Base-by-base conservation (phyloP, 192 early-diverging fungal genomes). In the Backusella westeae region DNA sequence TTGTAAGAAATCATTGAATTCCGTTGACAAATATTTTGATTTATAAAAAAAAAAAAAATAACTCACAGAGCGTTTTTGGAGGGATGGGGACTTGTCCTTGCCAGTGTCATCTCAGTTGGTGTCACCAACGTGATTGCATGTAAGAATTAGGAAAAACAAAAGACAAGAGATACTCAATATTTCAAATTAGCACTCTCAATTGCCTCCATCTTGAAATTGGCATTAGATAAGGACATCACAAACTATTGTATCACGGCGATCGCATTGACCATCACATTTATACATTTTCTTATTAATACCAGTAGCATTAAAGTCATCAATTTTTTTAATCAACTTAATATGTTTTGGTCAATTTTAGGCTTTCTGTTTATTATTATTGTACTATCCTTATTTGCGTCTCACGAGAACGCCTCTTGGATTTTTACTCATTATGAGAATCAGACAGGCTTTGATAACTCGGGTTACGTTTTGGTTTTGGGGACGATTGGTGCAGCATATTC, bases 341-440 rank as follows among this genome's bases (percentile, higher is more conserved):
- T 81, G 10, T 81, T 76, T 59, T 81, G 80, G 80, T 75, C 80
- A 0, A 67, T 67, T 39, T 23, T 69, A n/a, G 80, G 80, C 6
- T 42, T 81, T 17, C 2, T 78, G 1, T 68, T 71, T 29, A 74
- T 81, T 36, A 72, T 75, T 19, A 34, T 53, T 41, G 53, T 73
- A n/a, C 44, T 81, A 12, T 74, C 74, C 23, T 17, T 65, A 5
- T 70, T 39, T 32, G 42, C 77, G 4, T 39, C 77, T 23, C 76
- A 75, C 67, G 72, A 78, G 15, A 34, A 70, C 19, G 46, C 65
- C 7, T 34, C 59, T 34, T 81, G 76, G 76, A 74, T 77, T 6
- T 78, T 81, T 21, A 75, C 70, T 12, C 56, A 81, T 56, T 81
- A 81, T n/a, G 76, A 81, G 56, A 81, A 81, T 42, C 56, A 81